Evolutionary conservation across 106 monocot species (phyloP), one percentile per base, ranked within the genome.

Genomic region (Gastrodia elata): DNA sequence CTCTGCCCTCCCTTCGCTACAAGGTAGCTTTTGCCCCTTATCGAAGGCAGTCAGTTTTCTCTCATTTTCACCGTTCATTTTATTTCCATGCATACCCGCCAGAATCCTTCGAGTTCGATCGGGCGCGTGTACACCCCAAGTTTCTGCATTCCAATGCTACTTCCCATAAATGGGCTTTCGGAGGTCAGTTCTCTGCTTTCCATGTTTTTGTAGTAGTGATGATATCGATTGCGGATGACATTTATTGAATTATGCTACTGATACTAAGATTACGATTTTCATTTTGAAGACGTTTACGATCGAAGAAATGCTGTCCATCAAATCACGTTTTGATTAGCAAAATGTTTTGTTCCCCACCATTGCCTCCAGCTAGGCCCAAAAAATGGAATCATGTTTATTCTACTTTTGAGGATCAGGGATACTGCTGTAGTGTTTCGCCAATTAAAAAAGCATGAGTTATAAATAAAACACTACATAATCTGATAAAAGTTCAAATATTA

Each of bases 141-240:
- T 94, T 94, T 48, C 81, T 94, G 9, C 94, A 94, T 83, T 83
- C 94, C 77, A 94, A 94, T 68, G 94, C 94, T 2, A 94, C 94
- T 4, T 91, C 94, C 6, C 91, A 94, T 77, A 91, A 89, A 57
- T 94, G 94, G 94, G 94, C 94, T 42, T 94, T 94, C 27, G 94
- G 94, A 78, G 90, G 90, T 87, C 22, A 6, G 68, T 76, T 2
- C 18, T 71, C 36, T 71, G 77, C 26, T 59, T 49, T 38, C 48
- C 41, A 33, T 13, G 33, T 39, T 16, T 77, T n/a, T 38, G 15
- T 67, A 13, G 34, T 38, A 34, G 10, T 38, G 67, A 6, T 67
- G 37, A 37, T 37, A 6, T 11, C 37, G 38, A 67, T 20, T 15
- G 1, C 11, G 3, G 22, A 67, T 20, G 37, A 67, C 0, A 15